phyloP scores from a whole-genome alignment of 169 alveolate species.

The Amoebophrya sp. region DNA sequence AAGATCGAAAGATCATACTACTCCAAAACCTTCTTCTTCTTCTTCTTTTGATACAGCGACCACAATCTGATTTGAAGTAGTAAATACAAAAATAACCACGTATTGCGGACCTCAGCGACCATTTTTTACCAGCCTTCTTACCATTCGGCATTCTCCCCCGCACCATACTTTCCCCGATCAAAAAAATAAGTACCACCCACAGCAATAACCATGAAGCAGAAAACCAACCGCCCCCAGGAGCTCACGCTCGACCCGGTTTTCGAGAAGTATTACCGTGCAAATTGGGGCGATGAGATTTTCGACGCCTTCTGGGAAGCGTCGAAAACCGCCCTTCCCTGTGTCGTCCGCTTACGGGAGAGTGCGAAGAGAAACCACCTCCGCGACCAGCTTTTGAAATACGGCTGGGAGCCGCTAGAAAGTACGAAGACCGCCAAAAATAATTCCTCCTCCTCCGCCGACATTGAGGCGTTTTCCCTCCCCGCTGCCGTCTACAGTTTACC shows the following conservation, averaged over 20 bases:
- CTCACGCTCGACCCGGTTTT: neutral
- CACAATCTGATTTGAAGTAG: no score
- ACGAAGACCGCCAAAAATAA: neutral
- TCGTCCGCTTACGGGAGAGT: neutral
- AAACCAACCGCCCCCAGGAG: neutral
- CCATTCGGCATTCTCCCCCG: no score
- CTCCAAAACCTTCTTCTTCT: no score
- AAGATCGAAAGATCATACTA: no score
- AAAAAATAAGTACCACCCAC: no score
- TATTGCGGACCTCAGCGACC: no score
- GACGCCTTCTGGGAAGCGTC: neutral
- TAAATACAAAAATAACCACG: no score
- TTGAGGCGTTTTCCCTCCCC: neutral
- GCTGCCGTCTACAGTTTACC: neutral
- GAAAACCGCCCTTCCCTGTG: neutral
- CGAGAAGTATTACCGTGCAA: neutral
- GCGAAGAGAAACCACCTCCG: neutral
- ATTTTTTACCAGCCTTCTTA: no score
- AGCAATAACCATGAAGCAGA: neutral
- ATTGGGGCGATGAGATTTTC: neutral
- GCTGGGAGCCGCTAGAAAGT: neutral
- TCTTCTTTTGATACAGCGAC: no score
- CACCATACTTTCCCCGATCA: no score
- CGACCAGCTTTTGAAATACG: neutral
- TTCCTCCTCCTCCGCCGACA: neutral